These are phyloP conservation scores for Breviolum minutum DNA, from an alignment of 73 alveolate species.

Conservation along the genomic window DNA sequence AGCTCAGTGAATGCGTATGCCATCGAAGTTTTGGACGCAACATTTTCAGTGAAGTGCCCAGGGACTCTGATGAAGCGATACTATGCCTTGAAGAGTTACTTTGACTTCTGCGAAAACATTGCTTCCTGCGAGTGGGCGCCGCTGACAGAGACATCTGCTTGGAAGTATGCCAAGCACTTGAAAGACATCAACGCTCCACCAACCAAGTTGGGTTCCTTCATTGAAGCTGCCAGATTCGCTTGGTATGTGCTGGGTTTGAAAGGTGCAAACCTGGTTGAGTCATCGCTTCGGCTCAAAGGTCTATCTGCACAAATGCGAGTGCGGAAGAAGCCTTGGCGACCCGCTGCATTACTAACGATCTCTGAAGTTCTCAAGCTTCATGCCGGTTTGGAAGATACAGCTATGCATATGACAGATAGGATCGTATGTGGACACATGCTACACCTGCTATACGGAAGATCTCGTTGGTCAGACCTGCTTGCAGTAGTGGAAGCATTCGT, in stretches of 20 bases:
- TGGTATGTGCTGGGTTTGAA: background rate
- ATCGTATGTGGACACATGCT: background rate
- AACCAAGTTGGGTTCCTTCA: background rate
- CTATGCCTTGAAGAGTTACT: background rate
- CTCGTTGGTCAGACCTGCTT: background rate
- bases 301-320: background rate
- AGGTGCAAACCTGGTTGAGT: background rate
- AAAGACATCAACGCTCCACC: background rate
- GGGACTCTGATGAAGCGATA: background rate
- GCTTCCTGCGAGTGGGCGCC: background rate
- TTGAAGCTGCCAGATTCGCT: background rate
- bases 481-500: background rate
- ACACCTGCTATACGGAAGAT: background rate
- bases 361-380: background rate
- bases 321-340: background rate
- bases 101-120: too few relatives aligned
- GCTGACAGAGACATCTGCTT: background rate
- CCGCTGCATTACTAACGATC: background rate
- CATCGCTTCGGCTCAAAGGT: background rate
- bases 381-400: background rate
- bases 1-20: background rate
- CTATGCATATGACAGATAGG: background rate
- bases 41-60: background rate
- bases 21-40: background rate
- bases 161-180: background rate